These are phyloP conservation scores for Brassica incana DNA, from an alignment of 345 rosid species.

Conservation along the genomic window DNA sequence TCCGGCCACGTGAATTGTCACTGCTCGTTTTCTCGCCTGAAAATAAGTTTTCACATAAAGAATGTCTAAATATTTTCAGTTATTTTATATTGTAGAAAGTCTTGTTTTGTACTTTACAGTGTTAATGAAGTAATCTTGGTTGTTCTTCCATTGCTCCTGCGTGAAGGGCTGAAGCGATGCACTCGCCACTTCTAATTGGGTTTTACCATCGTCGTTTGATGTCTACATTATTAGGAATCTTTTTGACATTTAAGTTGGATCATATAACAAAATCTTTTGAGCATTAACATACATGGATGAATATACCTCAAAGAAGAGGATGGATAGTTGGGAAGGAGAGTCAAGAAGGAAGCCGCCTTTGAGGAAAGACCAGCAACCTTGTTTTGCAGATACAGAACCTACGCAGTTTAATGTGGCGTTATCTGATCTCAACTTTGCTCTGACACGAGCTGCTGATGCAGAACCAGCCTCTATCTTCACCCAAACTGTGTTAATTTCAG, in stretches of 20 bases:
- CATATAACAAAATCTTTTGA: not conserved
- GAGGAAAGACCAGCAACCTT: conserved; percentile 93
- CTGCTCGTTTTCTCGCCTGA: conserved; percentile 74
- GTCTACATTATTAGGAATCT: conserved; percentile 37
- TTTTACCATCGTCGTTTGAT: conserved; percentile 36
- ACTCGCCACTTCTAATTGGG: conserved; percentile 46
- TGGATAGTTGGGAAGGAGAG: conserved; percentile 50
- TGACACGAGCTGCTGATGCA: conserved; percentile 47
- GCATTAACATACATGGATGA: not conserved
- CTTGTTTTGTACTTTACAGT: conserved; percentile 39
- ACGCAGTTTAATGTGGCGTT: conserved; percentile 44
- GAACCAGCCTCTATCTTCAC: conserved; percentile 57
- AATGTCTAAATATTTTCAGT: not conserved
- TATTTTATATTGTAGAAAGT: not conserved
- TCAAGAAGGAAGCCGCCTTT: conserved; percentile 80
- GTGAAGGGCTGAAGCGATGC: conserved; percentile 74
- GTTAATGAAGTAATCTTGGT: conserved; percentile 58
- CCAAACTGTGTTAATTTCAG: conserved; percentile 47
- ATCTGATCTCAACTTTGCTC: conserved; percentile 66
- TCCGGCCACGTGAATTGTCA: conserved; percentile 64
- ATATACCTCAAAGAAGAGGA: conserved; percentile 55
- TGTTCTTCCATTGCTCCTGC: conserved; percentile 63
- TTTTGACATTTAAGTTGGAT: not conserved
- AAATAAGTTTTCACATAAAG: not conserved
- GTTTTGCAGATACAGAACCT: conserved; percentile 64